Percentiles rank a stretch among this genome's conserved stretches.
These are phyloP conservation scores for Solanum hybrid DNA, from an alignment of 305 asterid genomes.

Conservation along the genomic window DNA sequence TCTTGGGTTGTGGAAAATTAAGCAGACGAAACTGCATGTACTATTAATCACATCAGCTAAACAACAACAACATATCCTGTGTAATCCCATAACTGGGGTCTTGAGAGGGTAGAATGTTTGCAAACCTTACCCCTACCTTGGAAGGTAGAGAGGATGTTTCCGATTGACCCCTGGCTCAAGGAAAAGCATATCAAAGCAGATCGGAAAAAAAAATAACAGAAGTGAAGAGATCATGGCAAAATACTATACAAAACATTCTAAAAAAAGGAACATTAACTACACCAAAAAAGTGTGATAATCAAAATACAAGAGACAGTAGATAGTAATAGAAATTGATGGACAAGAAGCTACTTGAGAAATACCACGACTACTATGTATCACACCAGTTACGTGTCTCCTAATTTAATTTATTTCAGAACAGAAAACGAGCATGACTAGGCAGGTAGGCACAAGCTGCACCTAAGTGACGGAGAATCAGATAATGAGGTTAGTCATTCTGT, in stretches of 20 bases:
- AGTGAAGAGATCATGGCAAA: neutral
- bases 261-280: neutral
- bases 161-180: neutral
- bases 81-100: neutral
- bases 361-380: neutral
- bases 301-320: neutral
- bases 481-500: neutral
- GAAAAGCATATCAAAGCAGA: neutral
- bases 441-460: neutral
- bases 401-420: neutral
- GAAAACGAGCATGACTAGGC: neutral
- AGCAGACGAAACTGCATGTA: neutral
- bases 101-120: neutral
- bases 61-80: neutral
- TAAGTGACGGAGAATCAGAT: neutral
- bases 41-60: neutral
- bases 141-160: neutral
- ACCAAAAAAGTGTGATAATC: neutral
- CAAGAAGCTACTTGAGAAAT: neutral
- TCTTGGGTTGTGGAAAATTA: neutral
- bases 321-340: neutral
- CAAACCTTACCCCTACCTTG: neutral
- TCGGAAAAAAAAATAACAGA: neutral
- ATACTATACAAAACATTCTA: neutral
- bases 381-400: neutral